Evolutionary conservation across 768 basidiomycete genomes (phyloP), one percentile per base, ranked within the genome.

Genomic region (Exidia glandulosa): DNA sequence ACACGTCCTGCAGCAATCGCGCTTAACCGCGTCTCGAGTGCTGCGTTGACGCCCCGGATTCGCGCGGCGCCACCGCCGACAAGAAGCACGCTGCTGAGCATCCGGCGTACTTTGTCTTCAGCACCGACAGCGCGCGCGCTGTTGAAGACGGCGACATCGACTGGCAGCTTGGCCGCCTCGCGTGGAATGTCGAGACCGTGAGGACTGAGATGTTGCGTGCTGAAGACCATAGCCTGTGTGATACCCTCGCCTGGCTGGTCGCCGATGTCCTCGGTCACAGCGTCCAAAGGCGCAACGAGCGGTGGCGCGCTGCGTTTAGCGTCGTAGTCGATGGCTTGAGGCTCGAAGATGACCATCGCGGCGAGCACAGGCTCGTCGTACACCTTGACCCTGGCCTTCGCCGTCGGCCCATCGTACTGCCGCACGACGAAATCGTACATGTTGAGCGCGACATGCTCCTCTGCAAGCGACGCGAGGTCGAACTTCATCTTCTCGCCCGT

Each of bases 361-460:
- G 94, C 93, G 32, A 97, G 76, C 61, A 96, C 94, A 57, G 90
- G 86, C 72, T 99, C 96, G 68, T 98, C 95, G 68, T 96, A 98
- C 2, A 90, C 87, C 30, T 93, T 84, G 48, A 96, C 74, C 30
- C 84, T 87, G 69, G 94, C 97, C 68, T 96, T 96, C 69, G 88
- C 82, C 0, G 94, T 87, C 14, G 84, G 74, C 58, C 82, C 79
- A 36, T 83, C 84, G 4, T 93, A 87, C 57, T 81, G 75, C 36
- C 94, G 80, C 14, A 95, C 88, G 25, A 87, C 81, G 66, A 98
- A 94, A 68, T 96, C 93, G 71, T 92, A 94, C 52, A 92, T 70
- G 66, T 93, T 95, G 57, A 92, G 76, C 2, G 89, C 94, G 3
- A 97, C 90, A 62, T 95, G 52, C 82, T 82, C 95, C 79, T 98